Evolutionary conservation across 139 green algal species (phyloP).

Genomic region (Yamagishiella unicocca): DNA sequence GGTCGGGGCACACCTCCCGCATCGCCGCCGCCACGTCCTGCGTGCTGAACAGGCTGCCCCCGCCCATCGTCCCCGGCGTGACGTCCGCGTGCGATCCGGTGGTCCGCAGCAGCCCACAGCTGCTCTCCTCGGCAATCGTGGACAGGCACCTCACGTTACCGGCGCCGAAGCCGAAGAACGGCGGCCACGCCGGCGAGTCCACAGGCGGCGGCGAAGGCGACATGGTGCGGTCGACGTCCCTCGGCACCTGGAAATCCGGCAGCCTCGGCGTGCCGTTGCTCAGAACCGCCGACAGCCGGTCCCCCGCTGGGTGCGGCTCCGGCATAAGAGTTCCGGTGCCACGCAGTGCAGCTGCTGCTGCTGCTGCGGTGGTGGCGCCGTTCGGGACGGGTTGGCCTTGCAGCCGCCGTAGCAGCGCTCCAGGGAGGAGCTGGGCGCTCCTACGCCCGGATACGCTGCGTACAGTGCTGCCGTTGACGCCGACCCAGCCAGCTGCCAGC

Average conservation of each 20-base stretch:
- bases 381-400: background rate
- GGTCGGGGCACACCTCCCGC: background rate
- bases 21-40: too few relatives aligned
- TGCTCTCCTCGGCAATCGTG: constrained; percentile 31
- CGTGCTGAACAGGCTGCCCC: too few relatives aligned
- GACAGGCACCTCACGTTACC: background rate
- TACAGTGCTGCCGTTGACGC: background rate
- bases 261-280: background rate
- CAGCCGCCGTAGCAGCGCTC: background rate
- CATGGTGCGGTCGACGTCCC: background rate
- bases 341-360: background rate
- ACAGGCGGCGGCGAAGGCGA: background rate
- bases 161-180: background rate
- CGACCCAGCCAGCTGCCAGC: background rate
- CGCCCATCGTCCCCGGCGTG: background rate
- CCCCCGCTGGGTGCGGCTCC: background rate
- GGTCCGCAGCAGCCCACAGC: background rate
- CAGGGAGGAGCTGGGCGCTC: background rate
- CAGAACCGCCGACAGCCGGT: background rate
- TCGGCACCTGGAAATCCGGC: background rate
- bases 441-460: background rate
- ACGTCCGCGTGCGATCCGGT: background rate
- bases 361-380: background rate
- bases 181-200: background rate
- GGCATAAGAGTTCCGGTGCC: too few relatives aligned